Percentiles rank a stretch among this genome's conserved stretches.
phyloP scores from a whole-genome alignment of 805 yeast species.

The Wickerhamiella lipophila region DNA sequence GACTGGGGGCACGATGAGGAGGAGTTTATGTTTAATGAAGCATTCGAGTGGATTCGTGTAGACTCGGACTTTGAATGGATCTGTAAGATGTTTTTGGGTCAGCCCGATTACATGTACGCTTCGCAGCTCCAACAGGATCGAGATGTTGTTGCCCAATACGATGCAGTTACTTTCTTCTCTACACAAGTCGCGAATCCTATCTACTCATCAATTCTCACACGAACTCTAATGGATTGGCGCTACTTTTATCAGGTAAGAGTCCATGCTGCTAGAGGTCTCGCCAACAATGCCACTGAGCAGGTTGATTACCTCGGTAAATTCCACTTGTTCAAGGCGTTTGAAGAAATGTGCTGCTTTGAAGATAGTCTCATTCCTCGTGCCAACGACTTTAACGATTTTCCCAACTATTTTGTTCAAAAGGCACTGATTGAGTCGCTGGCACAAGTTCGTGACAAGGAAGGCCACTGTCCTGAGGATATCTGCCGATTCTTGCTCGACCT shows the following conservation, averaged over 20 bases:
- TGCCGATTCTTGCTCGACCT: conserved; percentile 54
- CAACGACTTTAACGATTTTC: conserved; percentile 66
- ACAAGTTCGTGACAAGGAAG: conserved; percentile 46
- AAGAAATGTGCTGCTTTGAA: conserved; percentile 58
- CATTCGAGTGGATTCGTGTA: conserved; percentile 95
- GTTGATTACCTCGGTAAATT: conserved; percentile 58
- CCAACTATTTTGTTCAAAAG: conserved; percentile 55
- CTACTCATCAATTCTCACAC: conserved; percentile 61
- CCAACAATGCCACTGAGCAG: conserved; percentile 49
- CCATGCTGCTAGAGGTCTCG: conserved; percentile 74
- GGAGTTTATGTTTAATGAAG: conserved; percentile 59
- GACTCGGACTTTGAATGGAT: conserved; percentile 98
- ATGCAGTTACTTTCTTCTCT: conserved; percentile 64
- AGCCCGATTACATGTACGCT: conserved; percentile 89
- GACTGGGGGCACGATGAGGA: conserved; percentile 64
- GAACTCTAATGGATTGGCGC: conserved; percentile 72
- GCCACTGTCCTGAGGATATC: conserved; percentile 47
- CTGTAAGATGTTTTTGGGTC: conserved; percentile 63
- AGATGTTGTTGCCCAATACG: conserved; percentile 90
- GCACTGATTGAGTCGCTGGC: conserved; percentile 55
- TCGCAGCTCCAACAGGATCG: conserved; percentile 90
- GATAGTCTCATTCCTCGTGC: conserved; percentile 56
- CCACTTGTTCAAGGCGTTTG: conserved; percentile 60
- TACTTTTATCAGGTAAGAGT: conserved; percentile 82
- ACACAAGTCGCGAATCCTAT: conserved; percentile 45